Evolutionary conservation across 2,329 filamentous ascomycete species (phyloP), one percentile per base, ranked within the genome.

Genomic region (Fonsecaea erecta): DNA sequence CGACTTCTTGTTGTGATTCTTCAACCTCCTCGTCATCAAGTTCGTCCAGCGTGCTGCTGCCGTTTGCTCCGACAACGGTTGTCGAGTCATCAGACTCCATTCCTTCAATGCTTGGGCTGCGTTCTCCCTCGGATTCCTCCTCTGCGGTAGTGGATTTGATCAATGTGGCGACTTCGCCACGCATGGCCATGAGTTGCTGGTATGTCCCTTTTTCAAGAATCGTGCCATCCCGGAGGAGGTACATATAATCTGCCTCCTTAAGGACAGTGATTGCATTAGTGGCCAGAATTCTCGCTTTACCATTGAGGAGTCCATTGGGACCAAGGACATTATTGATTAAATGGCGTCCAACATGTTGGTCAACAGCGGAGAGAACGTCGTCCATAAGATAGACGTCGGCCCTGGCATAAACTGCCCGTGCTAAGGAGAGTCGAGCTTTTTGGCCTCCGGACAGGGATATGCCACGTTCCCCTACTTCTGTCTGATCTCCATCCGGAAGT

Each of bases 361-460:
- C 95, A n/a, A 99, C 95, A 0, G 96, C 95, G 16, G 94, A 98
- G 11, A 99, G 84, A 67, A 93, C 91, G 75, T 99, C 95, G 71
- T 99, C 95, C 11, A 99, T 84, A 12, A 99, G 84, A 74, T 98
- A 98, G 56, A 99, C 88, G 76, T 99, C 96, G n/a, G 95, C 93
- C 71, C 95, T 87, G 58, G 96, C 93, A 75, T 99, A 99, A 0
- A 99, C 95, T 32, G 96, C 94, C 76, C 95, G 87, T 46, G 95
- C 95, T 61, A 99, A 83, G 14, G 93, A 94, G 66, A 99, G 84
- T 68, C 95, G 91, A 62, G 95, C 94, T 80, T 97, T 99, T 76
- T 99, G 95, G 5, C 96, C 95, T 70, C 94, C 94, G 68, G 93
- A 97, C 26, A 99, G 82, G 1, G 94, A 98, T 64, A 99, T 99